Evolutionary conservation across 768 basidiomycete genomes (phyloP).

Genomic region (Hortiboletus campestris): DNA sequence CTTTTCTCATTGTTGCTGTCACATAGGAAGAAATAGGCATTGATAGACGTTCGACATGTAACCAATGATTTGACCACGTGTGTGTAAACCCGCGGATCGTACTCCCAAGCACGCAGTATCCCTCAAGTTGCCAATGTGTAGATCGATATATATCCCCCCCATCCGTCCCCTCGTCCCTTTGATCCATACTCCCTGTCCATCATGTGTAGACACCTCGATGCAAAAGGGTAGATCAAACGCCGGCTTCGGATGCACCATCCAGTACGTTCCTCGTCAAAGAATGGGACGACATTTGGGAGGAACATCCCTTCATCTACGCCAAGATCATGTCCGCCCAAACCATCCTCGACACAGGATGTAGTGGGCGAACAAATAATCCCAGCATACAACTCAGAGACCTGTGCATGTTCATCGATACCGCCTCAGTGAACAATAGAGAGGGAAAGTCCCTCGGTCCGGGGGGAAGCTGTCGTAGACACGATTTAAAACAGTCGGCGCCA

Average conservation of each 20-base stretch:
- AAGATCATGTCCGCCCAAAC: constrained; percentile 41
- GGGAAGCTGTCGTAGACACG: constrained; percentile 34
- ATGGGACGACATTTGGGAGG: constrained; percentile 48
- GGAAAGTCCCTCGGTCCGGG: constrained; percentile 49
- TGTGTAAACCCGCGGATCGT: too few species aligned
- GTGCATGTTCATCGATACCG: constrained; percentile 49
- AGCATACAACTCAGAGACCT: constrained; percentile 42
- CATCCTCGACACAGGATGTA: constrained; percentile 55
- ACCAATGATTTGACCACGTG: background rate
- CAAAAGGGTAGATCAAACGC: background rate
- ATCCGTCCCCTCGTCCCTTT: background rate
- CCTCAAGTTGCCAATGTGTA: background rate
- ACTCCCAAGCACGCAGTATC: too few species aligned
- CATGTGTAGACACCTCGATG: constrained; percentile 16
- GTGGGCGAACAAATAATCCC: constrained; percentile 43
- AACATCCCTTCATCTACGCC: constrained; percentile 55
- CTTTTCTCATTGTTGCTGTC: too few species aligned
- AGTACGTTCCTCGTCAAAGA: constrained; percentile 48
- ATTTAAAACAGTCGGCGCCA: constrained; percentile 41
- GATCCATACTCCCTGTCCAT: background rate
- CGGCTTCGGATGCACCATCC: background rate
- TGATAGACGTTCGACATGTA: background rate
- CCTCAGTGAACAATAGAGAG: too few species aligned
- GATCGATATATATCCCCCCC: too few species aligned
- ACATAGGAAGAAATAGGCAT: background rate